Conservation (phyloP, 2,329 filamentous ascomycete species). For the Fusarium oxysporum region DNA sequence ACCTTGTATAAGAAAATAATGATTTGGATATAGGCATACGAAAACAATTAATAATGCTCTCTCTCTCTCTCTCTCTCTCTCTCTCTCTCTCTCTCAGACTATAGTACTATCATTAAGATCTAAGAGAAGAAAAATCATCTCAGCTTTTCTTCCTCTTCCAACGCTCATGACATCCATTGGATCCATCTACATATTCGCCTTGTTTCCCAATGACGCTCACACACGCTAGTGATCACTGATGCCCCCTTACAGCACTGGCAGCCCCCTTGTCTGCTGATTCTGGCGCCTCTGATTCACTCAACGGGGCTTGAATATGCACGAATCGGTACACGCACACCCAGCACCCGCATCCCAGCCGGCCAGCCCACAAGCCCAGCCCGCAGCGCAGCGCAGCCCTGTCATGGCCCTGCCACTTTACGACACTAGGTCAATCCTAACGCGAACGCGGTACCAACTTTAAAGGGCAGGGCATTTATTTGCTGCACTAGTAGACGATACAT, state of each 20-base stretch:
- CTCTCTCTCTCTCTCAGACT: background rate
- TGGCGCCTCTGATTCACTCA: constrained; percentile 24
- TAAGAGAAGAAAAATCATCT: background rate
- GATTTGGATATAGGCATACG: background rate
- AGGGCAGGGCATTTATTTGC: constrained; percentile 44
- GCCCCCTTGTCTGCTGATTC: constrained; percentile 20
- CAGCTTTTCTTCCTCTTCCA: background rate
- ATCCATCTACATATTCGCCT: constrained; percentile 8
- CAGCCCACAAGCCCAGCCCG: constrained; percentile 1
- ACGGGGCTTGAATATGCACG: constrained; percentile 37
- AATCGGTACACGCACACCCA: constrained; percentile 28
- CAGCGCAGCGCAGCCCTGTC: constrained; percentile 36
- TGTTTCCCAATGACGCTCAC: constrained; percentile 19
- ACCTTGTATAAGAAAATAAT: too few species aligned
- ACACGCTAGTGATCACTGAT: constrained; percentile 12
- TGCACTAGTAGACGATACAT: constrained; percentile 34
- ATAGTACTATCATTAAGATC: too few species aligned
- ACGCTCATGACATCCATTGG: background rate
- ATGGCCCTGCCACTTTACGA: constrained; percentile 45
- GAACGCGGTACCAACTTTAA: constrained; percentile 49
- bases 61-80: too few species aligned
- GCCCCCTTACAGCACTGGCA: constrained; percentile 39
- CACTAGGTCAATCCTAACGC: constrained; percentile 45
- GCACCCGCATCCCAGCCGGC: constrained; percentile 15
- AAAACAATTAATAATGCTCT: background rate